These are phyloP conservation scores for Boletus tomentosulus DNA, from an alignment of 768 basidiomycete genomes.

Conservation along the genomic window DNA sequence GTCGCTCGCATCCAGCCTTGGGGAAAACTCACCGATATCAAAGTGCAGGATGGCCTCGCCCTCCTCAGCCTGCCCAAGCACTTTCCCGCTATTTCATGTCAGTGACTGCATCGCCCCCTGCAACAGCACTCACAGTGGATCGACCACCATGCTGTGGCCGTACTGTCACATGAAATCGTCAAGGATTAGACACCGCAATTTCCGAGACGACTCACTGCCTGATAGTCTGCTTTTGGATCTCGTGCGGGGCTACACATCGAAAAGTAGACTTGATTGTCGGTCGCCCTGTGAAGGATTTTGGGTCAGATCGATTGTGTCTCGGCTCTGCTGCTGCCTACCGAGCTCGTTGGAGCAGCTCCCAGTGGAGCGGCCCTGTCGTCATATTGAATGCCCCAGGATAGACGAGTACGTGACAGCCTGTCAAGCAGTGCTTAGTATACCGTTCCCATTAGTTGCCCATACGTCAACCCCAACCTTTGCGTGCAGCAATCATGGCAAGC, in stretches of 20 bases:
- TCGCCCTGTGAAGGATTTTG: constrained; percentile 53
- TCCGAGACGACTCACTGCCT: constrained; percentile 57
- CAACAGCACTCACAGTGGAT: constrained; percentile 64
- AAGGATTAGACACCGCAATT: not conserved
- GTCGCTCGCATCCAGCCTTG: not conserved
- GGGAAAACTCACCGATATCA: constrained; percentile 63
- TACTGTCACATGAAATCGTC: constrained; percentile 45
- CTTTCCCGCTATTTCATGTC: constrained; percentile 53
- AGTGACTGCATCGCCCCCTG: constrained; percentile 1
- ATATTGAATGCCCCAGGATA: constrained; percentile 96
- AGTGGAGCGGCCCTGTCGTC: constrained; percentile 94
- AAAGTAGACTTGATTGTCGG: constrained; percentile 96
- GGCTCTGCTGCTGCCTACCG: constrained; percentile 41
- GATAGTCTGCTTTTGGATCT: constrained; percentile 76
- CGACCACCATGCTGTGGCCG: constrained; percentile 89
- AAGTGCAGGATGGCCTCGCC: constrained; percentile 75
- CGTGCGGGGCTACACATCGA: constrained; percentile 96
- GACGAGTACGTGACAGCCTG: constrained; percentile 83
- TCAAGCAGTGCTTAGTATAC: constrained; percentile 5
- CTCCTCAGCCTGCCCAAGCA: constrained; percentile 71
- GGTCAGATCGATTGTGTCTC: constrained; percentile 4
- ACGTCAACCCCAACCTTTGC: constrained; percentile 54
- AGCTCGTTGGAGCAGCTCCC: constrained; percentile 86
- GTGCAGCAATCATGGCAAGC: constrained; percentile 84
- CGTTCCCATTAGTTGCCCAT: not conserved